These are phyloP conservation scores for Pistacia vera DNA, from an alignment of 345 rosid genomes.

Conservation along the genomic window DNA sequence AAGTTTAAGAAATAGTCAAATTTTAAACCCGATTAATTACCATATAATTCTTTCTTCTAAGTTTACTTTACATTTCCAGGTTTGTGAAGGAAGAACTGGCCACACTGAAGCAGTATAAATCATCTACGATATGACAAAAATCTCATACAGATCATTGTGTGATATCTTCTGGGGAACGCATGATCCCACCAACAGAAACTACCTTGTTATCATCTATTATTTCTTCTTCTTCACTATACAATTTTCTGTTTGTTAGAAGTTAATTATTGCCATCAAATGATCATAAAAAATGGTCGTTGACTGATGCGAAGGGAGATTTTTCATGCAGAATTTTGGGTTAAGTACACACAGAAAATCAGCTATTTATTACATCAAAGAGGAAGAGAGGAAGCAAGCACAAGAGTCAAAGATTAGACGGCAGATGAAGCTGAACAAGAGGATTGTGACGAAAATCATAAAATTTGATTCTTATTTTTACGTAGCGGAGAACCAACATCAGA, in stretches of 20 bases:
- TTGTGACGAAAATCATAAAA: slow-evolving; percentile 13
- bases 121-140: slow-evolving; percentile 13
- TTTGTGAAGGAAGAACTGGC: slow-evolving; percentile 26
- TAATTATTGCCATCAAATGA: too few relatives aligned
- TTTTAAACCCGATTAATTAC: background rate
- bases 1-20: background rate
- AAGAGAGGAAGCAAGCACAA: slow-evolving; percentile 27
- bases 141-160: slow-evolving; percentile 20
- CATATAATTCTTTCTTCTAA: too few relatives aligned
- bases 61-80: background rate
- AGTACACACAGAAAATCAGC: slow-evolving; percentile 23
- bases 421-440: slow-evolving; percentile 28
- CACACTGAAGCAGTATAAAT: slow-evolving; percentile 26
- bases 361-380: slow-evolving; percentile 20
- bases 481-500: slow-evolving; percentile 23
- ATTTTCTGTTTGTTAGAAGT: too few relatives aligned
- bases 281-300: too few relatives aligned
- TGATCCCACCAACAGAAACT: slow-evolving; percentile 11
- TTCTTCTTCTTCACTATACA: background rate
- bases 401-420: slow-evolving; percentile 26
- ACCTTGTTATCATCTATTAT: slow-evolving; percentile 12
- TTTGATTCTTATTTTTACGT: slow-evolving; percentile 11
- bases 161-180: slow-evolving; percentile 17
- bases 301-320: too few relatives aligned
- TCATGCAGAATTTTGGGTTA: slow-evolving; percentile 19